Evolutionary conservation across 192 early-diverging fungal genomes (phyloP).

Genomic region (Anaeromyces robustus): DNA sequence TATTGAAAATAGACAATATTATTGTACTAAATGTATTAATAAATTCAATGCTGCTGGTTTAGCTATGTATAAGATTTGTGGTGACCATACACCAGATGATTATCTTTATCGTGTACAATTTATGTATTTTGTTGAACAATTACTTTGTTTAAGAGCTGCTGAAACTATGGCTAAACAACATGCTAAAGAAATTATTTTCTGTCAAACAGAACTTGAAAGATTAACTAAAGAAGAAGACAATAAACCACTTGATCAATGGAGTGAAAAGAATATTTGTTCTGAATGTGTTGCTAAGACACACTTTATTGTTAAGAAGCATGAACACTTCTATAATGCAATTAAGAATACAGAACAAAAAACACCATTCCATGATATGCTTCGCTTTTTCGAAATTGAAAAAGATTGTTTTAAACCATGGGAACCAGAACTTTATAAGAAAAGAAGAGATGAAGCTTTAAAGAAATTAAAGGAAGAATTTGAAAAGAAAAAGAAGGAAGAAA

Average conservation of each 20-base stretch:
- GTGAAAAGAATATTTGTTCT: background rate
- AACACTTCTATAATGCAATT: background rate
- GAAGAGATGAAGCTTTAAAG: background rate
- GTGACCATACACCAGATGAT: background rate
- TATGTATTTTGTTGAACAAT: background rate
- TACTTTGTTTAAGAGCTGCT: background rate
- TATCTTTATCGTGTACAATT: background rate
- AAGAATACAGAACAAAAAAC: background rate
- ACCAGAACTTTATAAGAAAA: background rate
- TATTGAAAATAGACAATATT: background rate
- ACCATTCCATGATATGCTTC: background rate
- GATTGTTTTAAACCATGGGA: background rate
- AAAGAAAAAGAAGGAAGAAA: background rate
- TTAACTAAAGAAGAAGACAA: background rate
- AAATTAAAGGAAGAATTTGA: background rate
- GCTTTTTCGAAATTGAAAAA: background rate
- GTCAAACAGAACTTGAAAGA: background rate
- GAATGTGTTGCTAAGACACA: background rate
- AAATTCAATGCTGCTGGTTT: background rate
- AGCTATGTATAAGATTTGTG: background rate
- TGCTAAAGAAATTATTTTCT: background rate
- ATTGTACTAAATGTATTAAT: background rate
- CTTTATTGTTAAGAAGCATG: background rate
- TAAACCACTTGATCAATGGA: background rate
- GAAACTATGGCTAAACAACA: background rate